Evolutionary conservation across 129 eudicot species (phyloP).

Genomic region (Glebionis coronaria): DNA sequence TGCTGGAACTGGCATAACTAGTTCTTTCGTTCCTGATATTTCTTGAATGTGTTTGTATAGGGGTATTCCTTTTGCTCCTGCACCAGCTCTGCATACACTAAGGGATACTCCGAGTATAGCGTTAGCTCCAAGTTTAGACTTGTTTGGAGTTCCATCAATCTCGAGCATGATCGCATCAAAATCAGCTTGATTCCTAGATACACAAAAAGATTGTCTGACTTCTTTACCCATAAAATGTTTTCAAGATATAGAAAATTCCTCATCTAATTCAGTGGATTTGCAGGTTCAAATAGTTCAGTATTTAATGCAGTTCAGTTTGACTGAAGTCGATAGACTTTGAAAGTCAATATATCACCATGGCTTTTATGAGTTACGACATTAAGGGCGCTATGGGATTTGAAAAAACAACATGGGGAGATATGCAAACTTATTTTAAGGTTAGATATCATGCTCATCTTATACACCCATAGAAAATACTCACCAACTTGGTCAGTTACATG

Average conservation of each 20-base stretch:
- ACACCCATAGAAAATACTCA: not conserved
- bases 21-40: constrained; percentile 84
- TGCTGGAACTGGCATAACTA: constrained; percentile 97
- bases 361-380: not conserved
- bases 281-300: not conserved
- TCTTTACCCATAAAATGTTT: not conserved
- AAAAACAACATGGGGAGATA: not conserved
- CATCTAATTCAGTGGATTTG: not conserved
- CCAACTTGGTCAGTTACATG: not conserved
- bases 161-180: constrained; percentile 90
- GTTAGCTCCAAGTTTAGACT: constrained; percentile 92
- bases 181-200: constrained; percentile 68
- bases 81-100: constrained; percentile 93
- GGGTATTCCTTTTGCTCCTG: constrained; percentile 86
- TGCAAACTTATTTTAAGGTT: not conserved
- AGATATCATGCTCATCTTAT: not conserved
- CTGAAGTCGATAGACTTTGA: not conserved
- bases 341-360: not conserved
- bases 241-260: not conserved
- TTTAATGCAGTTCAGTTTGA: not conserved
- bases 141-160: constrained; percentile 95
- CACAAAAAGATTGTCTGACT: constrained; percentile 5
- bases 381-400: not conserved
- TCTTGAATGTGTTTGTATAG: constrained; percentile 93
- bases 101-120: constrained; percentile 95